These are phyloP conservation scores for Zasmidium angulare DNA, from an alignment of 2,329 filamentous ascomycete species.

Conservation along the genomic window DNA sequence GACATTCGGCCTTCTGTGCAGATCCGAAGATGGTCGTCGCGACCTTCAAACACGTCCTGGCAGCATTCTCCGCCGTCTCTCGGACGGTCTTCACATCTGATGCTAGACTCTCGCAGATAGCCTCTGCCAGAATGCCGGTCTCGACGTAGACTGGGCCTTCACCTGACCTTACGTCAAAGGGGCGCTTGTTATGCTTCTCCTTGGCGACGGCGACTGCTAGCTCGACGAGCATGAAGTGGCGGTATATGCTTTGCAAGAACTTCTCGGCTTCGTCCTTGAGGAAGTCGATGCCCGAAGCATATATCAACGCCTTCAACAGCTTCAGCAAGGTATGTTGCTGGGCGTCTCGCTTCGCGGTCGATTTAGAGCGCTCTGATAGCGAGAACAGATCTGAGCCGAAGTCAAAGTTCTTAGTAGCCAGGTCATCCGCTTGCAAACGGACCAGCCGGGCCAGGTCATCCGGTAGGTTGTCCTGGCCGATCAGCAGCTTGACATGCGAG, in stretches of 20 bases:
- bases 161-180: slow-evolving; percentile 81
- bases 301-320: slow-evolving; percentile 84
- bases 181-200: slow-evolving; percentile 70
- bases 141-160: slow-evolving; percentile 88
- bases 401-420: slow-evolving; percentile 70
- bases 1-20: slow-evolving; percentile 66
- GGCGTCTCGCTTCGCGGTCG: slow-evolving; percentile 79
- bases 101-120: slow-evolving; percentile 83
- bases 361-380: slow-evolving; percentile 74
- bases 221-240: slow-evolving; percentile 88
- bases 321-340: slow-evolving; percentile 83
- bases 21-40: slow-evolving; percentile 74
- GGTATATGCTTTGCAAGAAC: slow-evolving; percentile 78
- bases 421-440: slow-evolving; percentile 83
- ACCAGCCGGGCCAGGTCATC: slow-evolving; percentile 85
- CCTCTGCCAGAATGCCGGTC: slow-evolving; percentile 81
- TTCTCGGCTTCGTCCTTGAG: slow-evolving; percentile 73
- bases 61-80: slow-evolving; percentile 76
- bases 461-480: slow-evolving; percentile 82
- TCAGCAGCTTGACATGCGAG: slow-evolving; percentile 83
- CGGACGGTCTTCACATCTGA: slow-evolving; percentile 80
- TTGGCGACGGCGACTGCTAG: slow-evolving; percentile 81
- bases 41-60: slow-evolving; percentile 75
- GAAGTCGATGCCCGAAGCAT: slow-evolving; percentile 73
- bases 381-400: slow-evolving; percentile 70